These are phyloP conservation scores for Penicillium sp. DNA, from an alignment of 2,329 filamentous ascomycete species.

Conservation along the genomic window DNA sequence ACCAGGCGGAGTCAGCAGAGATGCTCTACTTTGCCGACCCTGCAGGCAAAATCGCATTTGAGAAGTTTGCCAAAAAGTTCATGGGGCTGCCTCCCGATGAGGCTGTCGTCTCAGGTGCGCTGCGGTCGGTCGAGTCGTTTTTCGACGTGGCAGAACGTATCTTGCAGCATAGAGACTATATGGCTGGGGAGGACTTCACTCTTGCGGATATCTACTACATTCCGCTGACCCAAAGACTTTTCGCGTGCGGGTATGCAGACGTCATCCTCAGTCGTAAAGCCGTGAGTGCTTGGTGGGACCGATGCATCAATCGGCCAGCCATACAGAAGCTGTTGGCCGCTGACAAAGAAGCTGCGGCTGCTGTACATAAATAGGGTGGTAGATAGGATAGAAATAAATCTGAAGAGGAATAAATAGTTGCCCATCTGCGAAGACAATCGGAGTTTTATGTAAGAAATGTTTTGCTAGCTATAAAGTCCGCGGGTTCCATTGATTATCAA, in stretches of 20 bases:
- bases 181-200: conserved; percentile 10
- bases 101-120: background rate
- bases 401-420: no score
- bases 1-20: conserved; percentile 6
- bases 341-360: conserved; percentile 6
- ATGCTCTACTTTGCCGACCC: conserved; percentile 10
- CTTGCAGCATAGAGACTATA: conserved; percentile 3
- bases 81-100: conserved; percentile 4
- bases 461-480: background rate
- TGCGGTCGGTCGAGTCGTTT: conserved; percentile 8
- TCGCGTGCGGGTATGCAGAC: conserved; percentile 8
- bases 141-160: conserved; percentile 11
- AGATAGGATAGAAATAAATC: no score
- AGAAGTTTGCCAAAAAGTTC: conserved; percentile 10
- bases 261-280: conserved; percentile 2
- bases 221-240: conserved; percentile 10
- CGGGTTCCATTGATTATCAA: background rate
- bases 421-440: no score
- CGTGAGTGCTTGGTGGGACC: conserved; percentile 10
- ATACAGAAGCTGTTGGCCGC: conserved; percentile 4
- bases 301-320: conserved; percentile 8
- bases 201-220: conserved; percentile 13
- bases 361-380: background rate
- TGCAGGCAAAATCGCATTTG: conserved; percentile 9
- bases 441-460: no score